A percentile compares a stretch with the other conserved stretches of the same genome.
These are phyloP conservation scores for Lachnellula occidentalis DNA, from an alignment of 2,329 filamentous ascomycete genomes.

Conservation along the genomic window DNA sequence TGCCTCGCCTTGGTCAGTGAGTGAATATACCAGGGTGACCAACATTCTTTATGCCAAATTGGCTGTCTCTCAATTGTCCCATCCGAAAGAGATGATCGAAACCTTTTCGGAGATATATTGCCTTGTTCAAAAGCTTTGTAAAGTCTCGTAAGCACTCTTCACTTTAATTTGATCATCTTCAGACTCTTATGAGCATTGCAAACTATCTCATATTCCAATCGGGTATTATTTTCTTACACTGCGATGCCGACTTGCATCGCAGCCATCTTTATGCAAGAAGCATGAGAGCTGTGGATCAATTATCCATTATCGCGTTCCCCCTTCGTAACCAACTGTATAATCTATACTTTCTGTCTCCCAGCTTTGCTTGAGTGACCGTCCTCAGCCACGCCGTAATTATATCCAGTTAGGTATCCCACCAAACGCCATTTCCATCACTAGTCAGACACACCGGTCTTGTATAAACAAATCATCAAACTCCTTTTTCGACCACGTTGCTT, in stretches of 20 bases:
- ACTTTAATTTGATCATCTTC: too few species aligned
- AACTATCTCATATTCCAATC: too few species aligned
- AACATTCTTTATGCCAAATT: too few species aligned
- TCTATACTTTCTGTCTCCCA: slow-evolving; percentile 6
- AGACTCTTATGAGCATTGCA: too few species aligned
- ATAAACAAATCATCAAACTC: slow-evolving; percentile 1
- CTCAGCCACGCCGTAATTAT: slow-evolving; percentile 14
- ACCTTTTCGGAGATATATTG: too few species aligned
- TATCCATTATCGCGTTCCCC: slow-evolving; percentile 5
- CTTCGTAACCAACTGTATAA: slow-evolving; percentile 1
- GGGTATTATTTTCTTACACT: background rate
- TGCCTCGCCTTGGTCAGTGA: background rate
- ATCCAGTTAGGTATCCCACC: slow-evolving; percentile 11
- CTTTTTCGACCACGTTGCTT: background rate
- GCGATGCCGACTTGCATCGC: background rate
- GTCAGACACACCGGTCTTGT: slow-evolving; percentile 11
- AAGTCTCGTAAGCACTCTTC: too few species aligned
- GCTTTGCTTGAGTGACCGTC: background rate
- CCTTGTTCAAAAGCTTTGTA: too few species aligned
- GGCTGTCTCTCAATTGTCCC: background rate
- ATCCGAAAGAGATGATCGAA: too few species aligned
- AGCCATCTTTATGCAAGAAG: background rate
- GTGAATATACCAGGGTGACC: too few species aligned
- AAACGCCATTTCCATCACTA: slow-evolving; percentile 6
- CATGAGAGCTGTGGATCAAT: background rate